phyloP scores from a whole-genome alignment of 2,329 filamentous ascomycete genomes.

The Dothistroma pini region DNA sequence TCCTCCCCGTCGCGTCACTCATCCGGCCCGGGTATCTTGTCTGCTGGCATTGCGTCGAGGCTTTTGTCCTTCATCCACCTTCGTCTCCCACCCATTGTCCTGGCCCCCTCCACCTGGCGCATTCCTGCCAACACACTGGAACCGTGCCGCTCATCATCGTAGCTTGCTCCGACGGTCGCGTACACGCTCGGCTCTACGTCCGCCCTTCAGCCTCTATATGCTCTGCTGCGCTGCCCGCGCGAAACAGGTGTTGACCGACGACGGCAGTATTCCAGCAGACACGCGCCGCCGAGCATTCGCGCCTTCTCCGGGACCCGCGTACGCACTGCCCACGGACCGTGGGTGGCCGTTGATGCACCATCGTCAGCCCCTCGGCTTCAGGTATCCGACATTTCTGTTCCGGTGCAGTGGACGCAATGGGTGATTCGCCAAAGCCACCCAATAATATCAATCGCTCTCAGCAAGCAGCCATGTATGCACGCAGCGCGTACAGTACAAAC shows the following conservation, averaged over 20 bases:
- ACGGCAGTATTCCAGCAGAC: neutral
- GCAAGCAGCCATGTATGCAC: slow-evolving; percentile 20
- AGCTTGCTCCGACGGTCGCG: neutral
- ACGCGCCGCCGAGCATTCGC: neutral
- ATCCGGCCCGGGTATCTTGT: neutral
- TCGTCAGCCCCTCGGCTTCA: slow-evolving; percentile 1
- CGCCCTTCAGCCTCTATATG: slow-evolving; percentile 8
- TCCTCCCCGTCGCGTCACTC: neutral
- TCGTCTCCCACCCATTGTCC: neutral
- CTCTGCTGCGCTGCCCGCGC: slow-evolving; percentile 1
- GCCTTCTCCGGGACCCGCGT: slow-evolving; percentile 3
- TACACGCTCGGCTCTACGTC: neutral
- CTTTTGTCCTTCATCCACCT: neutral
- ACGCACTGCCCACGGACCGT: slow-evolving; percentile 14
- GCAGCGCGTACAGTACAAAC: slow-evolving; percentile 16
- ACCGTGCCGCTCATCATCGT: neutral
- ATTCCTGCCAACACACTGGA: slow-evolving; percentile 6
- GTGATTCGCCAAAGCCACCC: slow-evolving; percentile 14
- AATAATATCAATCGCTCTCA: slow-evolving; percentile 14
- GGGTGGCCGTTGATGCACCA: slow-evolving; percentile 9
- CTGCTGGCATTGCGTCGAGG: neutral
- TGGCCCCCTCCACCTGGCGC: neutral
- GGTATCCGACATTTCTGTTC: neutral
- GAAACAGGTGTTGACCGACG: slow-evolving; percentile 6
- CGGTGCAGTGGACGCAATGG: slow-evolving; percentile 17